Conservation (phyloP, 768 basidiomycete genomes). For the Amanita polypyramis region DNA sequence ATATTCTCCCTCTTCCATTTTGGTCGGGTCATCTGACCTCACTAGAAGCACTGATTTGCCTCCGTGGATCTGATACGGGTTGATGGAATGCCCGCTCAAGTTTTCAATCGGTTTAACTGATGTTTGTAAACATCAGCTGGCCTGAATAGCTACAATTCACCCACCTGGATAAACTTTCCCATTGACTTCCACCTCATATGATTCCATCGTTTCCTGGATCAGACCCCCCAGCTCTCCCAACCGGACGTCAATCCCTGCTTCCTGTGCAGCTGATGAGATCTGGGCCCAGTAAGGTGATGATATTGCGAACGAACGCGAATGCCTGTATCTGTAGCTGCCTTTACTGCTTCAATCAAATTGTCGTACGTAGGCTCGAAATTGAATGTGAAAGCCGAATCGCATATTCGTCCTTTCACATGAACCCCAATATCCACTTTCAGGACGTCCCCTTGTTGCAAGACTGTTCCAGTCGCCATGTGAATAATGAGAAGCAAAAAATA, state of each 20-base stretch:
- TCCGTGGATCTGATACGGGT: constrained; percentile 85
- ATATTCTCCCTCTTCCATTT: constrained; percentile 99
- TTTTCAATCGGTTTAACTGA: constrained; percentile 90
- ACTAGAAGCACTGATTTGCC: constrained; percentile 89
- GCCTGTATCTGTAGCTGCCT: constrained; percentile 90
- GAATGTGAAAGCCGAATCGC: constrained; percentile 94
- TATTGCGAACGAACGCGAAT: constrained; percentile 57
- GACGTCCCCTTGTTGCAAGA: constrained; percentile 74
- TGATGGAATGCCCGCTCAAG: constrained; percentile 91
- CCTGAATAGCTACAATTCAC: constrained; percentile 10
- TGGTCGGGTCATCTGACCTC: constrained; percentile 80
- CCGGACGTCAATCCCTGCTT: constrained; percentile 93
- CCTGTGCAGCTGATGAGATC: constrained; percentile 32
- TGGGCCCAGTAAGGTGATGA: not conserved
- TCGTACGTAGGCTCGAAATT: constrained; percentile 86
- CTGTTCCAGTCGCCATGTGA: constrained; percentile 30
- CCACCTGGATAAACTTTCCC: constrained; percentile 75
- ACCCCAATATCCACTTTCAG: constrained; percentile 97
- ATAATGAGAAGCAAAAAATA: constrained; percentile 4
- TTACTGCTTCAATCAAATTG: constrained; percentile 80
- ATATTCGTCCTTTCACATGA: constrained; percentile 91
- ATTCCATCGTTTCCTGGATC: constrained; percentile 99
- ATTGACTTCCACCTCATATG: constrained; percentile 91
- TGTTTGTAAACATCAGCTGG: constrained; percentile 3
- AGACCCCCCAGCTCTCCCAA: constrained; percentile 85